A percentile compares a stretch with the other conserved stretches of the same genome.
These are phyloP conservation scores for Lactarius sp. DNA, from an alignment of 768 basidiomycete genomes.

Conservation along the genomic window DNA sequence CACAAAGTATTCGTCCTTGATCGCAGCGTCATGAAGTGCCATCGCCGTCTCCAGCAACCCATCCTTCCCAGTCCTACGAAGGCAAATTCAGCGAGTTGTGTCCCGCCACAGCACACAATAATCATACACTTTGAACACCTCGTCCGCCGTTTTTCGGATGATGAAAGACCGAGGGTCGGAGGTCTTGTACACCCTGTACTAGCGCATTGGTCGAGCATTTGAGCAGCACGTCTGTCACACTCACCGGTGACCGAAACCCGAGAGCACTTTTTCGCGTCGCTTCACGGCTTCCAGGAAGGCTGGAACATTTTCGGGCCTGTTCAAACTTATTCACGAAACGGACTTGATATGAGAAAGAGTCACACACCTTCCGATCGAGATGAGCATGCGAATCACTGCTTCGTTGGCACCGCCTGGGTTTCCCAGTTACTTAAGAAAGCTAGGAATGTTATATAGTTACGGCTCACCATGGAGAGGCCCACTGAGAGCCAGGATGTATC, in stretches of 20 bases:
- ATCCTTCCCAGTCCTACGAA: constrained; percentile 72
- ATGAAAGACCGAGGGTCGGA: constrained; percentile 91
- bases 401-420: constrained; percentile 79
- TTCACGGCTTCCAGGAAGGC: constrained; percentile 85
- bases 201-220: constrained; percentile 1
- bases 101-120: not conserved
- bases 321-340: not conserved
- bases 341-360: not conserved
- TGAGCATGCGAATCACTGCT: constrained; percentile 90
- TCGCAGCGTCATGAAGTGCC: constrained; percentile 80
- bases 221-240: constrained; percentile 24
- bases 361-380: constrained; percentile 75
- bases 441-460: not conserved
- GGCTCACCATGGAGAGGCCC: constrained; percentile 63
- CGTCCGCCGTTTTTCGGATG: constrained; percentile 84
- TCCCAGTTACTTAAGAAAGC: not conserved
- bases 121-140: constrained; percentile 85
- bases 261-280: constrained; percentile 79
- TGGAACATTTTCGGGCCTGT: constrained; percentile 77
- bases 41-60: constrained; percentile 85
- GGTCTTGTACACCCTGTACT: constrained; percentile 63
- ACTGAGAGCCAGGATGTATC: constrained; percentile 34
- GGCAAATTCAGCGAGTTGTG: not conserved
- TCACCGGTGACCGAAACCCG: constrained; percentile 85
- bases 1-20: constrained; percentile 88